Base-by-base conservation (phyloP, 306 rosid genomes). In the Prunus armeniaca region DNA sequence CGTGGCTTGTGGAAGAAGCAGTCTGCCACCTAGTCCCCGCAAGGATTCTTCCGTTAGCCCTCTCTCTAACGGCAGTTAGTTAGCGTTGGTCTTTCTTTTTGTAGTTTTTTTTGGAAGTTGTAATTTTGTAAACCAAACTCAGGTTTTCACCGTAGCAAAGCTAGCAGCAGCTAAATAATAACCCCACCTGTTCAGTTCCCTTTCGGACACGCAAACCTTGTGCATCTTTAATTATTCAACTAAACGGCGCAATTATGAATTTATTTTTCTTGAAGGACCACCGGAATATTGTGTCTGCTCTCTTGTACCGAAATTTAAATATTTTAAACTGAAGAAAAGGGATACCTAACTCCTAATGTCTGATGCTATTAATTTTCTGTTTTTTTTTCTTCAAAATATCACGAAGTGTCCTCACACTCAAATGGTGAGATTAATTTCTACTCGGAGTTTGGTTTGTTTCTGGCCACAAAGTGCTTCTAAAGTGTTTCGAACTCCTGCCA, bases 1-100 rank as follows among this genome's bases (percentile, higher is more conserved):
- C 32, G 88, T 92, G 65, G 89, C 92, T 28, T 73, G 89, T 28
- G 93, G 89, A 25, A 91, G 86, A 72, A 65, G 85, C 75, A 93
- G 93, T 62, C 88, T 90, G 69, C 97, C 97, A 43, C 88, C 93
- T 2, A 89, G 90, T 77, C 96, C 97, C 22, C 67, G 93, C 90
- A 95, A 92, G 82, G 73, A 83, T 20, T 79, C 93, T 20, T 65
- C 89, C 92, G 93, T 88, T 45, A 84, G 66, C 71, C 81, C 86
- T 9, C 88, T 83, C 56, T 81, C 85, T 78, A 76, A 87, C 81
- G 90, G 87, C 55, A 87, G 90, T 80, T 84, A 93, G 84, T 52
- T 64, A 54, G 45, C 41, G 3, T 27, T 14, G 4, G n/a, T 7
- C 28, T 18, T 12, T 28, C 6, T 54, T 17, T 2, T 15, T 10